Evolutionary conservation across 257 asterid species (phyloP).

Genomic region (Lavandula angustifolia): DNA sequence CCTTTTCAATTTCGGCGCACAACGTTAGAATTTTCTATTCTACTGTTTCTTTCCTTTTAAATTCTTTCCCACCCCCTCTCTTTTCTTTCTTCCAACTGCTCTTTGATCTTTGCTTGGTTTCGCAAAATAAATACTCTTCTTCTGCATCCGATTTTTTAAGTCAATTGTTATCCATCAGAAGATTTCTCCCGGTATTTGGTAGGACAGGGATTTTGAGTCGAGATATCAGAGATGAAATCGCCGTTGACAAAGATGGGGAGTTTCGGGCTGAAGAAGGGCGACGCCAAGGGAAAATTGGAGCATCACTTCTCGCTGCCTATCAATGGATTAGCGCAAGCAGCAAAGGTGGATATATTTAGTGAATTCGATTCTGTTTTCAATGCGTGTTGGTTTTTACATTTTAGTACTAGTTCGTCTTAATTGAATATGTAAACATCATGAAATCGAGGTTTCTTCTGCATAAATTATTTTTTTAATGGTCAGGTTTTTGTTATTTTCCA

Average conservation of each 20-base stretch:
- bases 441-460: conserved; percentile 15
- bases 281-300: conserved; percentile 54
- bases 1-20: conserved; percentile 56
- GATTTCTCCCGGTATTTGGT: conserved; percentile 6
- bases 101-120: background rate
- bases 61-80: background rate
- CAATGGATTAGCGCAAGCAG: conserved; percentile 57
- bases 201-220: conserved; percentile 22
- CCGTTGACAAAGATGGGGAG: conserved; percentile 47
- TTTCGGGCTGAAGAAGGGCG: conserved; percentile 46
- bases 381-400: conserved; percentile 23
- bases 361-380: background rate
- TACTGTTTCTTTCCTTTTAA: conserved; percentile 16
- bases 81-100: conserved; percentile 8
- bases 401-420: conserved; percentile 27
- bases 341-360: conserved; percentile 46
- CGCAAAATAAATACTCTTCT: conserved; percentile 24
- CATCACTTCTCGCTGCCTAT: conserved; percentile 42
- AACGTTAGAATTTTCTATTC: conserved; percentile 48
- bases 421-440: conserved; percentile 3
- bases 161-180: conserved; percentile 1
- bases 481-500: background rate
- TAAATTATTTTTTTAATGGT: conserved; percentile 16
- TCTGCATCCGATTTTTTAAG: conserved; percentile 10
- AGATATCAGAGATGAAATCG: conserved; percentile 51